Evolutionary conservation across 352 stramenopile species (phyloP).

Genomic region (Thalassiosira hispida): DNA sequence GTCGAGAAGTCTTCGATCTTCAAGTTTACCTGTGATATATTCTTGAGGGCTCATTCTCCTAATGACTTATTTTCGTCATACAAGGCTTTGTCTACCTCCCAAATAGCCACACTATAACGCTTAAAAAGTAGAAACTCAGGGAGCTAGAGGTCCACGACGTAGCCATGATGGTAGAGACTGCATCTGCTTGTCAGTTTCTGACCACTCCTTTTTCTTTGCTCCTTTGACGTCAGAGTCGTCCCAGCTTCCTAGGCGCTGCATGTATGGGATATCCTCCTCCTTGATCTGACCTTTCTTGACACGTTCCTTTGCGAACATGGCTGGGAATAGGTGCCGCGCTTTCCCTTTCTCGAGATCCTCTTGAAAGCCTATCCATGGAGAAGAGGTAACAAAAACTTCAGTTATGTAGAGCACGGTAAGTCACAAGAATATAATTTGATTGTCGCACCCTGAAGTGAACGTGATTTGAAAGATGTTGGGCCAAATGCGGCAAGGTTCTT

Average conservation of each 20-base stretch:
- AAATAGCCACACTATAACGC: too few species aligned
- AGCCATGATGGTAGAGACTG: conserved; percentile 11
- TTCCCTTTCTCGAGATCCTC: conserved; percentile 52
- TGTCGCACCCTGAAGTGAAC: conserved; percentile 24
- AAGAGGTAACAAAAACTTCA: neutral
- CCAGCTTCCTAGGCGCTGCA: conserved; percentile 31
- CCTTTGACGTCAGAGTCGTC: conserved; percentile 37
- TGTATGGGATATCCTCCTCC: conserved; percentile 48
- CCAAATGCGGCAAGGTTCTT: conserved; percentile 43
- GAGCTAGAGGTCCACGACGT: neutral
- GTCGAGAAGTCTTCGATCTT: too few species aligned
- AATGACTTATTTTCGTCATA: neutral
- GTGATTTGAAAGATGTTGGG: conserved; percentile 44
- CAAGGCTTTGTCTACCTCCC: neutral
- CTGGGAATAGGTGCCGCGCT: conserved; percentile 38
- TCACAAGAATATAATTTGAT: neutral
- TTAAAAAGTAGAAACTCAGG: too few species aligned
- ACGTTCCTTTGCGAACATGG: conserved; percentile 33
- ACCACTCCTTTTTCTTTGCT: conserved; percentile 50
- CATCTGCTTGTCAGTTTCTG: conserved; percentile 35
- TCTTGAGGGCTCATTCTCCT: too few species aligned
- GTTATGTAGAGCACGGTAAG: neutral
- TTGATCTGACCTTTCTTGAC: conserved; percentile 34
- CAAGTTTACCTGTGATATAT: too few species aligned
- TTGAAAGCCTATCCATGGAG: conserved; percentile 23